Percentiles rank a stretch among this genome's conserved stretches.
These are phyloP conservation scores for Meyerozyma athensensis DNA, from an alignment of 1,139 yeast species.

Conservation along the genomic window DNA sequence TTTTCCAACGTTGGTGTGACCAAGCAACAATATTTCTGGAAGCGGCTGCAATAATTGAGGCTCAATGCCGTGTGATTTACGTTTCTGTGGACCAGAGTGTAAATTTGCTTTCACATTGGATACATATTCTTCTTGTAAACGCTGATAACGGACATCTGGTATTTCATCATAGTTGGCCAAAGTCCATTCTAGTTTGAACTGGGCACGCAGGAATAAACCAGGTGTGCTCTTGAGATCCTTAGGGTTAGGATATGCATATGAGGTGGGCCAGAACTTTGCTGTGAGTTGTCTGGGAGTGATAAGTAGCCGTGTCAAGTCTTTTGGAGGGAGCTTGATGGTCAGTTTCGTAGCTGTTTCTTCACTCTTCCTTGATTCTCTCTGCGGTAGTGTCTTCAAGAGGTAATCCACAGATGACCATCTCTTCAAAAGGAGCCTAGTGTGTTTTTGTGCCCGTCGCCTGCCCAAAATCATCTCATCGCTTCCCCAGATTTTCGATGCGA, in stretches of 20 bases:
- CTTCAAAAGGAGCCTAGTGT: not conserved
- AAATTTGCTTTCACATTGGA: slow-evolving; percentile 12
- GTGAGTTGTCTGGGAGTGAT: slow-evolving; percentile 1
- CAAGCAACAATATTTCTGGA: slow-evolving; percentile 73
- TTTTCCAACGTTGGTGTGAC: slow-evolving; percentile 83
- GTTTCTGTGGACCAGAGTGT: slow-evolving; percentile 14
- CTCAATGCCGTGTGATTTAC: slow-evolving; percentile 26
- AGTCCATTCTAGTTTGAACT: slow-evolving; percentile 56
- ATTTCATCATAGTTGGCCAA: slow-evolving; percentile 46
- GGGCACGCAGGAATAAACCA: slow-evolving; percentile 40
- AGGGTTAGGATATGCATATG: not conserved
- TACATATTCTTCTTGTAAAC: slow-evolving; percentile 15
- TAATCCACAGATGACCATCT: slow-evolving; percentile 1
- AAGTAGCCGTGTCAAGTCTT: not conserved
- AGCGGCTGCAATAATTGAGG: slow-evolving; percentile 26
- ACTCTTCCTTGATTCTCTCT: not conserved
- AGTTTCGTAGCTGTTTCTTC: not conserved
- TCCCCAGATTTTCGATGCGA: slow-evolving; percentile 2
- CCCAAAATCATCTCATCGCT: not conserved
- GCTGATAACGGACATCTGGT: slow-evolving; percentile 50
- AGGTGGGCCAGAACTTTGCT: not conserved
- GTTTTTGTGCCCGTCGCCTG: not conserved
- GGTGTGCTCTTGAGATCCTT: not conserved
- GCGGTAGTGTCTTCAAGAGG: not conserved
- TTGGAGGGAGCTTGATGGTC: not conserved